Evolutionary conservation across 306 rosid species (phyloP), one percentile per base, ranked within the genome.

Genomic region (Vicia sativa): DNA sequence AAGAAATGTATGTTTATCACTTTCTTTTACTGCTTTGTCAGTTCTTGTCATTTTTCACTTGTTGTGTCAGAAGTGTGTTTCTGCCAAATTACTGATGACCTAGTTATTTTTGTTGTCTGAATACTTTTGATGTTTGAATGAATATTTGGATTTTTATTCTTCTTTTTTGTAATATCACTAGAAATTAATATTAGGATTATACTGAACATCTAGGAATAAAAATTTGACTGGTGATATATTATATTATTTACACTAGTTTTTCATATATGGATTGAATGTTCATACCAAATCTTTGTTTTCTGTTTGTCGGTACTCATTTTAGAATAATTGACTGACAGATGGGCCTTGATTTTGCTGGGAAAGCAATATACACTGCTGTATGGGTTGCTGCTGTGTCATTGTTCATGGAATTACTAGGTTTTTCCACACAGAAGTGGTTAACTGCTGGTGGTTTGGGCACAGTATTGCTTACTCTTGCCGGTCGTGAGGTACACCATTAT

Each of bases 381-480:
- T 95, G 99, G 99, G 86, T 95, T 83, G 99, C 97, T 79, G 99
- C 97, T 19, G 84, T 88, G 69, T 88, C 97, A 55, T 80, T 90
- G 81, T 95, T 95, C 82, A 90, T 90, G 97, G 99, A 95, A 82
- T 79, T 95, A 82, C 85, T 95, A 52, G 99, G 99, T 67, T 95
- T 90, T 83, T 95, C 99, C 79, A 84, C 97, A 74, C 97, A 95
- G 79, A 95, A 63, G 86, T 95, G 97, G 99, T 67, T 95, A 70
- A 95, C 99, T 61, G 99, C 99, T 39, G 99, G 99, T 72, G 96
- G 99, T 90, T 91, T 95, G 59, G 97, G 99, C 21, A 95, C 97
- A 25, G 97, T 95, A 21, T 77, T 95, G 79, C 90, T 95, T 48
- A 95, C 99, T 42, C 97, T 95, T 65, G 89, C 99, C 5, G 99